Evolutionary conservation across 2,329 filamentous ascomycete genomes (phyloP).

Genomic region (Cordyceps cicadae): DNA sequence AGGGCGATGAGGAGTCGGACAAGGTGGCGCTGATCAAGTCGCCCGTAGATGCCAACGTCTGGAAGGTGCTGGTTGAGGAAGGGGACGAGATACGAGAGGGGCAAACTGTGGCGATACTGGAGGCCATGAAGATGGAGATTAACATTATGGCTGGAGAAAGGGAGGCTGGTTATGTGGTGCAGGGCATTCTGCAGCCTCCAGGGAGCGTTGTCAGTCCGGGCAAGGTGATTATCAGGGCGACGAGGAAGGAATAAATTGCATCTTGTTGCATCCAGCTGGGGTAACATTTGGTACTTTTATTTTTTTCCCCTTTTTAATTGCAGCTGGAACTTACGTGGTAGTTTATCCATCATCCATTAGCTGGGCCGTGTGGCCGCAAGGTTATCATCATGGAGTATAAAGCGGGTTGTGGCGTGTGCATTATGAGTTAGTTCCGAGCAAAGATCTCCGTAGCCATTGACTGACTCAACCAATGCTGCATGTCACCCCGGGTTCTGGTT

Average conservation of each 20-base stretch:
- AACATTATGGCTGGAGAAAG: constrained; percentile 22
- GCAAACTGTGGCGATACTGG: constrained; percentile 38
- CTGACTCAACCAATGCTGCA: no score
- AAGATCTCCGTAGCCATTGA: no score
- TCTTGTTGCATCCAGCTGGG: no score
- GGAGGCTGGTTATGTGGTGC: background rate
- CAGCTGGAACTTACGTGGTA: no score
- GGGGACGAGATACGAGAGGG: constrained; percentile 34
- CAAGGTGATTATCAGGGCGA: background rate
- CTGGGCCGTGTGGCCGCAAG: no score
- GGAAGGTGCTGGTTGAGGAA: constrained; percentile 39
- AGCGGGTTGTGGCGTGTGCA: no score
- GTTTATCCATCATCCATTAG: no score
- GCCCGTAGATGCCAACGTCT: constrained; percentile 43
- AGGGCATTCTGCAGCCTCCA: background rate
- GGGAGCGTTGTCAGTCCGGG: constrained; percentile 11
- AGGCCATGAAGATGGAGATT: constrained; percentile 53
- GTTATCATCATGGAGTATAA: no score
- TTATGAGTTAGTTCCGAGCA: no score
- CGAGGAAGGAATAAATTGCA: background rate
- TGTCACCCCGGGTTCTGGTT: no score
- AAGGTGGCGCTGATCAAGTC: constrained; percentile 30
- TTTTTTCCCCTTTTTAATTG: no score
- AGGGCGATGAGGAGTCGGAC: constrained; percentile 9
- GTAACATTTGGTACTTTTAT: no score